These are phyloP conservation scores for Linnemannia exigua DNA, from an alignment of 192 early-diverging fungal species.

Conservation along the genomic window DNA sequence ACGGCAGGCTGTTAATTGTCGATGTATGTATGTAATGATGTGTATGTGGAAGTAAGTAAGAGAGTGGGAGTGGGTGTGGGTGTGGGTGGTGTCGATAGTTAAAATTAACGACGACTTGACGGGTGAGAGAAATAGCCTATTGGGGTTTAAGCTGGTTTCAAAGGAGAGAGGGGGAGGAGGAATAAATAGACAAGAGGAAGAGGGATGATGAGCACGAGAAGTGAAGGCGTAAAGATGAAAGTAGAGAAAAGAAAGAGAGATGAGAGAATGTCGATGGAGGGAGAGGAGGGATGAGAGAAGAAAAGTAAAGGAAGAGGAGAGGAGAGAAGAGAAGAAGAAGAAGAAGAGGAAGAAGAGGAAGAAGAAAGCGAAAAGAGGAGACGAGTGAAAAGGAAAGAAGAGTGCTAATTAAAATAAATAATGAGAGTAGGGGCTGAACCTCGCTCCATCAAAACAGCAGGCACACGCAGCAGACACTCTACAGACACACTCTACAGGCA, in stretches of 20 bases:
- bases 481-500: too few relatives aligned
- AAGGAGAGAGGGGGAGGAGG: neutral
- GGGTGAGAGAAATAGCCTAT: slow-evolving; percentile 3
- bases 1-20: neutral
- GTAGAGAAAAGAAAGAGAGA: neutral
- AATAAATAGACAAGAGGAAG: neutral
- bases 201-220: neutral
- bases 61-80: neutral
- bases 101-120: too few relatives aligned
- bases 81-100: neutral
- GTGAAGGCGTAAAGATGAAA: neutral
- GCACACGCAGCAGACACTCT: too few relatives aligned
- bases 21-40: neutral
- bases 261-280: neutral
- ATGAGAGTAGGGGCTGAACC: too few relatives aligned
- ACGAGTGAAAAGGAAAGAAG: neutral
- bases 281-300: neutral
- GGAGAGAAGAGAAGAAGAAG: neutral
- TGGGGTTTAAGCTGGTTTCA: neutral
- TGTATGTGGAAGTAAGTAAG: neutral
- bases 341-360: neutral
- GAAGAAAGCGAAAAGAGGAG: neutral
- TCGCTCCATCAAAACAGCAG: too few relatives aligned
- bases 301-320: neutral
- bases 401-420: neutral